Conservation (phyloP, 345 rosid genomes). For the Luvunga scandens region DNA sequence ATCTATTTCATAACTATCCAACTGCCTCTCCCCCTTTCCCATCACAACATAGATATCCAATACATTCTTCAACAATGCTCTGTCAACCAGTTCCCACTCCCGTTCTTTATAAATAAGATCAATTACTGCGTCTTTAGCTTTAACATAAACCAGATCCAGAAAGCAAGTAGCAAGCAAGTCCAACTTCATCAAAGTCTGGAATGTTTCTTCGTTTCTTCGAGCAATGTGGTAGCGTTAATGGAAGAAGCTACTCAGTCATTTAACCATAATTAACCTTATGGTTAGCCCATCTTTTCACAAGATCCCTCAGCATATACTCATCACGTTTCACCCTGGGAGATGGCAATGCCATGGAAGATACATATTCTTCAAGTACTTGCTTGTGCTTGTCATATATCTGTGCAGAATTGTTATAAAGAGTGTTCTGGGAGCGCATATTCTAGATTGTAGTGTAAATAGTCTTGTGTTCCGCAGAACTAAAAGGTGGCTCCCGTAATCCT, state of each 20-base stretch:
- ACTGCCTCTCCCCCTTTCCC: constrained; percentile 61
- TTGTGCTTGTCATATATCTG: constrained; percentile 76
- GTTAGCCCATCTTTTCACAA: constrained; percentile 77
- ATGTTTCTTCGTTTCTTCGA: constrained; percentile 49
- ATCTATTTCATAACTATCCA: constrained; percentile 68
- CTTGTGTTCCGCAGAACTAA: constrained; percentile 73
- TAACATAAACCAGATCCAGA: constrained; percentile 63
- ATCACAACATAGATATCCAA: constrained; percentile 75
- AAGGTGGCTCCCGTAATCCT: constrained; percentile 51
- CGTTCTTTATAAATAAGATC: too few species aligned
- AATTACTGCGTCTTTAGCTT: constrained; percentile 63
- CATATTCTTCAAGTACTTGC: constrained; percentile 67
- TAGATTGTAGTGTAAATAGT: constrained; percentile 71
- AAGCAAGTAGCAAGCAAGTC: constrained; percentile 76
- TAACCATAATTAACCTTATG: constrained; percentile 85
- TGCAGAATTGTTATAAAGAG: constrained; percentile 74
- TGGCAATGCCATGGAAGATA: constrained; percentile 64
- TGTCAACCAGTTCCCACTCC: constrained; percentile 81
- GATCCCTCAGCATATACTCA: constrained; percentile 79
- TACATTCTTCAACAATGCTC: constrained; percentile 68
- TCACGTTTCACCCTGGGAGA: constrained; percentile 73
- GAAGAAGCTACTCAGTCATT: constrained; percentile 85
- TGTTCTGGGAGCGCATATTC: constrained; percentile 83
- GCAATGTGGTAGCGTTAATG: constrained; percentile 75
- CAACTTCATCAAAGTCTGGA: constrained; percentile 64